Evolutionary conservation across 176 grass and related monocot species (phyloP).

Genomic region (Stipa capillata): DNA sequence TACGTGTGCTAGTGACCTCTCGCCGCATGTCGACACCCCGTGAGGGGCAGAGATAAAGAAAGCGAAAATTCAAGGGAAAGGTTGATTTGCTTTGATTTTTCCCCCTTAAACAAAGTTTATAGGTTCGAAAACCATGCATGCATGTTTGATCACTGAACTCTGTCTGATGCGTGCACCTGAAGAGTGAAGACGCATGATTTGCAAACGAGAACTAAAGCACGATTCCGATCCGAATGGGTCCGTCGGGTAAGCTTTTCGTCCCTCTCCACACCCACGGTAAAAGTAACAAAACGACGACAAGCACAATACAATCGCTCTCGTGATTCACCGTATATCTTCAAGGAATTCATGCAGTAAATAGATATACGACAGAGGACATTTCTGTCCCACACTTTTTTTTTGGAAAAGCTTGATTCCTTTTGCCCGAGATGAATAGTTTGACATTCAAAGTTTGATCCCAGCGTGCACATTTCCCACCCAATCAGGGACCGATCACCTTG

Average conservation of each 20-base stretch:
- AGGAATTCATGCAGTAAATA: too few relatives aligned
- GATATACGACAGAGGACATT: background rate
- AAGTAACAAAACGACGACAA: background rate
- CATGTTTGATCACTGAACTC: background rate
- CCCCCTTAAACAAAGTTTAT: background rate
- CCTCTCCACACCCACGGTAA: background rate
- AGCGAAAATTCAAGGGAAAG: background rate
- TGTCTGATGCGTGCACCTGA: constrained; percentile 16
- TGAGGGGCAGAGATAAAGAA: background rate
- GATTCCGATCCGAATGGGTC: background rate
- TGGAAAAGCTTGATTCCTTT: too few relatives aligned
- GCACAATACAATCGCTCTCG: background rate
- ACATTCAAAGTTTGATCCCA: background rate
- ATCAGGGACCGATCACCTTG: background rate
- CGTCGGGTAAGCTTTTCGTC: background rate
- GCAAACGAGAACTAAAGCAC: background rate
- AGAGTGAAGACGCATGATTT: too few relatives aligned
- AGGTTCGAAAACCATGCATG: background rate
- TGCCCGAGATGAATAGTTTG: too few relatives aligned
- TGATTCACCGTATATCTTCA: background rate
- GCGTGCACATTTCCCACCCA: background rate
- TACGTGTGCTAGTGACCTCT: background rate
- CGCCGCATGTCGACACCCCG: background rate
- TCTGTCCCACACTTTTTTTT: background rate
- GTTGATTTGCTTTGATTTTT: constrained; percentile 3